Conservation (phyloP, 2,329 filamentous ascomycete genomes). For the Colletotrichum tanaceti region DNA sequence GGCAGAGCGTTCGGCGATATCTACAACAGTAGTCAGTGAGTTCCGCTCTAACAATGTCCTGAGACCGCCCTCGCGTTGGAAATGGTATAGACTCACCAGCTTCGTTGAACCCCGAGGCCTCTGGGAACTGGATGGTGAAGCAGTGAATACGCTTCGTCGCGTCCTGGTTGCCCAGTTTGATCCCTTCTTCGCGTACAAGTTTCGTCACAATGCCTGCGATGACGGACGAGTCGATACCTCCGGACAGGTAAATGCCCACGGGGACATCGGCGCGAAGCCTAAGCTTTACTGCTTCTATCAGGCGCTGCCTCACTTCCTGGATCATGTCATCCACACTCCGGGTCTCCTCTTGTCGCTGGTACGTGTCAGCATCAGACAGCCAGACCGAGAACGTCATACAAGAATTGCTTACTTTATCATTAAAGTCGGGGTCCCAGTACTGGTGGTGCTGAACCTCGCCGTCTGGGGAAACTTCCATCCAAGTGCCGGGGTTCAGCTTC, state of each 20-base stretch:
- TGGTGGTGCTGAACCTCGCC: slow-evolving; percentile 51
- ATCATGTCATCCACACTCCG: slow-evolving; percentile 64
- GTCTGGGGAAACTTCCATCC: slow-evolving; percentile 53
- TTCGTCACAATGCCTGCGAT: slow-evolving; percentile 67
- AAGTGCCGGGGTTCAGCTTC: slow-evolving; percentile 58
- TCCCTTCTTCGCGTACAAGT: slow-evolving; percentile 59
- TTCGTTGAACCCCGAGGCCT: slow-evolving; percentile 62
- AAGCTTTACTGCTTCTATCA: slow-evolving; percentile 64
- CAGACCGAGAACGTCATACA: no score
- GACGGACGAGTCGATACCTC: slow-evolving; percentile 68
- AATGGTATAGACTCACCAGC: slow-evolving; percentile 48
- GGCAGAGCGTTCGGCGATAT: slow-evolving; percentile 49
- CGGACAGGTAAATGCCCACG: slow-evolving; percentile 66
- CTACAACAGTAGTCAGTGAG: slow-evolving; percentile 21
- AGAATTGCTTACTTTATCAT: slow-evolving; percentile 66
- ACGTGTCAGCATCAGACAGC: neutral
- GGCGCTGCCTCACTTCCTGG: slow-evolving; percentile 57
- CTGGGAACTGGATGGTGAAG: slow-evolving; percentile 66
- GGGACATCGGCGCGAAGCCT: slow-evolving; percentile 68
- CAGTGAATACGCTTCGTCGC: slow-evolving; percentile 46
- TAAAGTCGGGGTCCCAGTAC: slow-evolving; percentile 67
- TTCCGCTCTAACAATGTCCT: neutral
- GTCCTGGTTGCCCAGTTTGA: slow-evolving; percentile 58
- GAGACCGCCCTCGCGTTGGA: no score
- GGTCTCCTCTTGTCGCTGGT: slow-evolving; percentile 51